Base-by-base conservation (phyloP, 2,329 filamentous ascomycete species). In the Podosphaera fusca region DNA sequence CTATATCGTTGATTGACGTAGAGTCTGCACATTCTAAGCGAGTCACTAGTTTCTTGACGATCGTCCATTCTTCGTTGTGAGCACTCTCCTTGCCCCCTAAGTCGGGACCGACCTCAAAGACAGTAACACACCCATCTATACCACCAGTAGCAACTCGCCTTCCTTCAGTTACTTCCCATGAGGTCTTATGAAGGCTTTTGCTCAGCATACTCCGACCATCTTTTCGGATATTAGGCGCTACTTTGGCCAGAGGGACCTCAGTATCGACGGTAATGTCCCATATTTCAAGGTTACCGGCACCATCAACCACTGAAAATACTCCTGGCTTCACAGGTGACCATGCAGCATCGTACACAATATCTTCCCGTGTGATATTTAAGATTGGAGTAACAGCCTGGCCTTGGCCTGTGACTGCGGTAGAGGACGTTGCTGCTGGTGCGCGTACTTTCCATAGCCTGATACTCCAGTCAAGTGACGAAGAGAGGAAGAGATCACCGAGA, bases 371-470 rank as follows among this genome's bases (percentile, higher is more conserved):
- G 66, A 98, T 87, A 61, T 96, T 88, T 10, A 96, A 76, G 33
- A 98, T 74, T 0, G 92, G 92, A 2, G 77, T 70, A 35, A 90
- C 81, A 0, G 70, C 67, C 60, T 78, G 73, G 12, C 72, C 63
- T 29, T 71, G 70, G 0, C 69, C 69, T 46, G 71, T 73, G 12
- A 73, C 70, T 12, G 70, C 66, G 10, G 71, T 71, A 4, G 82
- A 82, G 14, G 79, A 80, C 3, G 80, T 82, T 2, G 84, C 82
- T 0, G 84, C 84, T 1, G 86, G 85, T 1, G 87, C 83, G 46
- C 88, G 84, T 12, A 94, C 85, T 69, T 92, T 92, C 92, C 92
- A 98, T 14, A 98, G 74, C 71, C 94, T 95, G 63, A 95, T 88
- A 63, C 84, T 94, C 92, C 92, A 98, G 72, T 98, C 92, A 6